Base-by-base conservation (phyloP, 805 yeast species). In the Kregervanrija fluxuum region DNA sequence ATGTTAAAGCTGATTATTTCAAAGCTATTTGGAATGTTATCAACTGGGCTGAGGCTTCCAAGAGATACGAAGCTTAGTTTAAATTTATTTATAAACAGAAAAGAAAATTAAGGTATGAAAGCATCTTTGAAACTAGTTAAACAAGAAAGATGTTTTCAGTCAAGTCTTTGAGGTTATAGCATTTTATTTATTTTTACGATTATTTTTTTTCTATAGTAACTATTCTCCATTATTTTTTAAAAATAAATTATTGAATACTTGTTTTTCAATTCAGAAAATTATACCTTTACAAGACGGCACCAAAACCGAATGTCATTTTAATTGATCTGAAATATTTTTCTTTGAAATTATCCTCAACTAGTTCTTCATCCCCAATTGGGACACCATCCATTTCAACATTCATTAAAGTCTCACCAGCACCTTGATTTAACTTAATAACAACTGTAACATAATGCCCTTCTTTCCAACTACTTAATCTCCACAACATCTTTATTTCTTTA, bases 341-440 rank as follows among this genome's bases (percentile, higher is more conserved):
- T 56, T 88, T 87, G 59, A 93, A 91, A 64, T 91, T 93, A 35
- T 72, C 76, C 57, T 80, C 78, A 35, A 86, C 96, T 55, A 83
- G 66, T 56, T 95, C 93, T 59, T 93, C 98, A 61, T 93, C 95
- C 11, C 98, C 99, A 35, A 91, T 73, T 13, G 99, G 99, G 41
- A 93, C 83, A 12, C 97, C 97, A 13, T 78, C 70, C 78, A 91
- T 88, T 37, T 73, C 69, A 14, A 89, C 88, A 48, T 79, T 79
- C 68, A 90, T 70, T 47, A 75, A 79, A 3, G 99, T 93, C 55
- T 89, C 97, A 37, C 85, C 76, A n/a, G 77, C 74, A 30, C 91
- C 93, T 60, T 87, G 87, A 46, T 77, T 77, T 52, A 93, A 76
- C 34, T 67, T 70, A 53, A 91, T 74, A 16, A 70, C 71, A 54